These are phyloP conservation scores for Trametes versicolor DNA, from an alignment of 1,284 basidiomycete species.

Conservation along the genomic window DNA sequence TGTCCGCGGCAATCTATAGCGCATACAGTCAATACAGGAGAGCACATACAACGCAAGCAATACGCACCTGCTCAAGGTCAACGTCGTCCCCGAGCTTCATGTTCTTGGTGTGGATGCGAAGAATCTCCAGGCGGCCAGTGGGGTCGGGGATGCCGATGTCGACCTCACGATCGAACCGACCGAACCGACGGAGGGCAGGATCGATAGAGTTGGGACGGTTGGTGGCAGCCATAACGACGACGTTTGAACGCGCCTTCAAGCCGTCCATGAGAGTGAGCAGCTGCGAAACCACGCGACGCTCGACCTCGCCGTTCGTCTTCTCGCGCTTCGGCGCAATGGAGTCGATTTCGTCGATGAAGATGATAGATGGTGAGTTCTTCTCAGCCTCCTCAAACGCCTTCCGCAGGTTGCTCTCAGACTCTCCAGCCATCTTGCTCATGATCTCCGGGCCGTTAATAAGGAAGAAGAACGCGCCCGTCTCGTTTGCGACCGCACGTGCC, in stretches of 20 bases:
- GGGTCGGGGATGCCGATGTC: conserved; percentile 99
- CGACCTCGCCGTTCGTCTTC: conserved; percentile 99
- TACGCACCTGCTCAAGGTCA: conserved; percentile 89
- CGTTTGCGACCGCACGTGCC: conserved; percentile 99
- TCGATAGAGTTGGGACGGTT: conserved; percentile 99
- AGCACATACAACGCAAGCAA: not conserved
- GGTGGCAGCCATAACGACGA: conserved; percentile 99
- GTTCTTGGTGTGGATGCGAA: conserved; percentile 99
- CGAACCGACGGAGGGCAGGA: conserved; percentile 97
- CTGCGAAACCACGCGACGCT: conserved; percentile 98
- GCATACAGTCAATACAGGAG: conserved; percentile 19
- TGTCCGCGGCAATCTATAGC: conserved; percentile 92
- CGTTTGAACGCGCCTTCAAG: conserved; percentile 97
- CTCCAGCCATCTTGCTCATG: conserved; percentile 99
- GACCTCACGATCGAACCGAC: conserved; percentile 98
- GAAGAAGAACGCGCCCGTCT: conserved; percentile 99
- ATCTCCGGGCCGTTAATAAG: conserved; percentile 99
- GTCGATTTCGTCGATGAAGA: conserved; percentile 99
- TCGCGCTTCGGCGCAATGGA: conserved; percentile 99
- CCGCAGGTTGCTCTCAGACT: conserved; percentile 95
- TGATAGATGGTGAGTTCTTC: conserved; percentile 99
- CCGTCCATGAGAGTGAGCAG: conserved; percentile 99
- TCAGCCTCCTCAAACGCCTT: conserved; percentile 99
- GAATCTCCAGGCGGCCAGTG: conserved; percentile 97
- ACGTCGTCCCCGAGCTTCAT: conserved; percentile 99